phyloP scores from a whole-genome alignment of 208 protist species.

The Acanthamoeba lugdunensis region DNA sequence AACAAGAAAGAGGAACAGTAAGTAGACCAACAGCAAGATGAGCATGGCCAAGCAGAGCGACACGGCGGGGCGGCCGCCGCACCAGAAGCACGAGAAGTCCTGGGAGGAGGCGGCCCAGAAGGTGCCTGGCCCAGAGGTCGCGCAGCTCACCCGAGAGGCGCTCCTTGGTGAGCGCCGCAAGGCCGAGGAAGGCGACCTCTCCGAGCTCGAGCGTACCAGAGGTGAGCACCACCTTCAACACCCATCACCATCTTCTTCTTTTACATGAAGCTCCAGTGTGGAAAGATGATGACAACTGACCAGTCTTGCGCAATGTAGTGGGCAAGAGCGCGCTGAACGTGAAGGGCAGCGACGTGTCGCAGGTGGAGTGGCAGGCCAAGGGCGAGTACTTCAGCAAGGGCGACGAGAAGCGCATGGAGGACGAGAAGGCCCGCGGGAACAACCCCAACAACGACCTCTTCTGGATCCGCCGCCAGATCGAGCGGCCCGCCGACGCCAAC shows the following conservation, averaged over 20 bases:
- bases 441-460: constrained; percentile 38
- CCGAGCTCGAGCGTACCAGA: too few species aligned
- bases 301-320: background rate
- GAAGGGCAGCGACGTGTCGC: constrained; percentile 12
- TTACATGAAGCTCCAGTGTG: background rate
- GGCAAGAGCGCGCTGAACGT: constrained; percentile 25
- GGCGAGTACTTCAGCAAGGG: constrained; percentile 11
- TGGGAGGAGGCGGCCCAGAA: background rate
- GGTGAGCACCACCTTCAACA: too few species aligned
- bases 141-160: background rate
- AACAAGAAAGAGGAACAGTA: background rate
- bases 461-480: background rate
- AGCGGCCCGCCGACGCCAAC: background rate
- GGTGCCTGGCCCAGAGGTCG: background rate
- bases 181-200: background rate
- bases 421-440: constrained; percentile 14
- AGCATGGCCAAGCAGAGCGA: background rate
- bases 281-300: background rate
- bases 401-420: background rate
- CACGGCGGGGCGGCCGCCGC: background rate
- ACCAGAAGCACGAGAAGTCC: background rate
- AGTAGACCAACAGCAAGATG: background rate
- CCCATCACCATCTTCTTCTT: background rate
- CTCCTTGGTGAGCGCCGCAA: background rate
- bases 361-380: constrained; percentile 8